These are phyloP conservation scores for Alternaria sp. DNA, from an alignment of 2,329 filamentous ascomycete species.

Conservation along the genomic window DNA sequence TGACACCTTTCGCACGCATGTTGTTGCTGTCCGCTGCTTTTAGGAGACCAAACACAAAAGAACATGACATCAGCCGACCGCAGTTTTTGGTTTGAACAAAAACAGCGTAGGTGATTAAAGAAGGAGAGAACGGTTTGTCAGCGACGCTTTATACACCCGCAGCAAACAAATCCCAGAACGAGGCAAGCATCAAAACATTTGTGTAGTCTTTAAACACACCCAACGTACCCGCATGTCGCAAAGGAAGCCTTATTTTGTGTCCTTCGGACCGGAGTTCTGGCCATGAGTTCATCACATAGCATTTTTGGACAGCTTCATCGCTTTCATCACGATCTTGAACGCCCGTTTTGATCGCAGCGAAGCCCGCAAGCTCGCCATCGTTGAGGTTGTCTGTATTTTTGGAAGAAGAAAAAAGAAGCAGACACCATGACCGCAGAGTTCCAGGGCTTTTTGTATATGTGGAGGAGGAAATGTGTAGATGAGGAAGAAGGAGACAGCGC, in stretches of 20 bases:
- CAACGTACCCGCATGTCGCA: not conserved
- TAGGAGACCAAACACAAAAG: too few relatives aligned
- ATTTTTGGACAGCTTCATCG: not conserved
- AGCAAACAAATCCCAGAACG: not conserved
- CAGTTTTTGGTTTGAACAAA: not conserved
- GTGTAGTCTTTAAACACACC: not conserved
- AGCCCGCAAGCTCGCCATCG: not conserved
- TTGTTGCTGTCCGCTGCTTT: too few relatives aligned
- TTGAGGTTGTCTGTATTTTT: too few relatives aligned
- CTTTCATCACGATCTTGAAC: not conserved
- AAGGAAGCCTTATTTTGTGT: not conserved
- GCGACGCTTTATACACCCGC: not conserved
- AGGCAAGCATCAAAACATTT: not conserved
- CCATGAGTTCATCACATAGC: not conserved
- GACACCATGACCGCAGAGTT: too few relatives aligned
- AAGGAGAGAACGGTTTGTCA: fast-evolving
- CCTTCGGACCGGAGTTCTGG: not conserved
- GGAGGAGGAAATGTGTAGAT: not conserved
- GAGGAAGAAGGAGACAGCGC: not conserved
- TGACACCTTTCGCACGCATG: not conserved
- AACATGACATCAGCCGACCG: too few relatives aligned
- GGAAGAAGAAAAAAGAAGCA: not conserved
- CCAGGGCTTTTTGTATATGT: not conserved
- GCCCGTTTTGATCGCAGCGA: not conserved
- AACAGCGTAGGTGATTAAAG: not conserved